Conservation (phyloP, 441 rosid genomes). For the Flueggea neowawraea region DNA sequence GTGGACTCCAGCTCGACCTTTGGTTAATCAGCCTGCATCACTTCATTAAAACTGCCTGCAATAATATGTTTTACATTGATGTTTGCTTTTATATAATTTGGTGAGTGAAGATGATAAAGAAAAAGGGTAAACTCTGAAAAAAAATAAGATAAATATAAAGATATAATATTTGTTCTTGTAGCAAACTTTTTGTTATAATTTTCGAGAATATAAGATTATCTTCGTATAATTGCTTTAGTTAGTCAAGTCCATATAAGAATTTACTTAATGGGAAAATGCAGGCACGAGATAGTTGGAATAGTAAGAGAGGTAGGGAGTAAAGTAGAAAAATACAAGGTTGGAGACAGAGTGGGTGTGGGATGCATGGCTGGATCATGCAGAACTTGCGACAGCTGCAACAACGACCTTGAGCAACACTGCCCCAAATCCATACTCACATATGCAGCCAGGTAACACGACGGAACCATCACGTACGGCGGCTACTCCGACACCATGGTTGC, state of each 20-base stretch:
- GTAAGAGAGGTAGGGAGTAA: slow-evolving; percentile 25
- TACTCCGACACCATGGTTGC: slow-evolving; percentile 55
- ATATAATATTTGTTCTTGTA: too few species aligned
- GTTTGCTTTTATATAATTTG: too few species aligned
- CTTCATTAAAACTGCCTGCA: too few species aligned
- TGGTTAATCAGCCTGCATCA: too few species aligned
- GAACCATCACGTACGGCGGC: slow-evolving; percentile 57
- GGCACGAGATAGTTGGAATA: slow-evolving; percentile 27
- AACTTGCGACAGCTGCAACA: slow-evolving; percentile 14
- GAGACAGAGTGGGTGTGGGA: slow-evolving; percentile 32
- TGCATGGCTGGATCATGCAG: slow-evolving; percentile 24
- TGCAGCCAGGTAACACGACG: slow-evolving; percentile 36
- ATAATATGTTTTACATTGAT: too few species aligned
- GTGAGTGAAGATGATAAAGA: too few species aligned
- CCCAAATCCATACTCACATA: slow-evolving; percentile 42
- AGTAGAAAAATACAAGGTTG: slow-evolving; percentile 26
- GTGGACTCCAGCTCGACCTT: too few species aligned
- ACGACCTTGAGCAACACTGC: slow-evolving; percentile 33
- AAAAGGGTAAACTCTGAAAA: too few species aligned
- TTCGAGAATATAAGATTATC: too few species aligned
- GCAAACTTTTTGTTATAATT: too few species aligned
- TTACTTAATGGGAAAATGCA: not conserved
- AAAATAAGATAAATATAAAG: too few species aligned
- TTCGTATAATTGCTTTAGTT: not conserved
- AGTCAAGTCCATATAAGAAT: not conserved